Base-by-base conservation (phyloP, 208 protist genomes). In the Trypanosoma cruzi region DNA sequence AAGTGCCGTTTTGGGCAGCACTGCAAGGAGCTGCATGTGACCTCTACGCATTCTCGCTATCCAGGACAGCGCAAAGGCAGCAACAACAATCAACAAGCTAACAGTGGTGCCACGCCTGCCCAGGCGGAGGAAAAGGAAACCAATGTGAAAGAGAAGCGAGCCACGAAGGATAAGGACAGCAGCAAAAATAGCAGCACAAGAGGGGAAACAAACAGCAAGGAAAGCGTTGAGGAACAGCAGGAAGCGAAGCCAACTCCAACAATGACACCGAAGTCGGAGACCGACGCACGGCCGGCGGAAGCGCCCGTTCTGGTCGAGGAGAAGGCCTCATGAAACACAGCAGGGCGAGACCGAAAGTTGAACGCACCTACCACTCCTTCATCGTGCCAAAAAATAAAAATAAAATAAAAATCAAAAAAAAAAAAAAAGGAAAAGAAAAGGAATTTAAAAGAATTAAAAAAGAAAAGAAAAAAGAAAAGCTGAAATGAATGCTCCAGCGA, bases 1-100 rank as follows among this genome's bases (percentile, higher is more conserved):
- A 96, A 96, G 75, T 96, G 90, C 66, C 90, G 88, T 70, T 94
- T 93, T 69, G 86, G 88, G 6, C 55, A 77, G 24, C 77, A 83
- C 31, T 96, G 90, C 79, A 94, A 96, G 75, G 90, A 96, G 71
- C 75, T 94, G 22, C 90, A 96, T 77, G 90, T 96, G 26, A 86
- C 85, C 64, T 69, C 77, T 13, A 66, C 75, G 29, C 79, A 88
- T 59, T 80, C 81, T 18, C 71, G 64, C 46, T 89, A 77, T 66
- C 4, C 36, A 18, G 64, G 29, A 42, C 60, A 76, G 13, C 71
- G 71, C 29, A 63, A 52, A 8, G 67, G 14, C 46, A 58, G 28
- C 24, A 65, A 0, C 61, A 70, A 26, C 54, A 58, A 53, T 36
- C 59, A 66, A 37, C 32, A 29, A 44, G 22, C 11, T 24, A 60